A percentile compares a stretch with the other conserved stretches of the same genome.
phyloP scores from a whole-genome alignment of 306 rosid species.

The Betula pendula region DNA sequence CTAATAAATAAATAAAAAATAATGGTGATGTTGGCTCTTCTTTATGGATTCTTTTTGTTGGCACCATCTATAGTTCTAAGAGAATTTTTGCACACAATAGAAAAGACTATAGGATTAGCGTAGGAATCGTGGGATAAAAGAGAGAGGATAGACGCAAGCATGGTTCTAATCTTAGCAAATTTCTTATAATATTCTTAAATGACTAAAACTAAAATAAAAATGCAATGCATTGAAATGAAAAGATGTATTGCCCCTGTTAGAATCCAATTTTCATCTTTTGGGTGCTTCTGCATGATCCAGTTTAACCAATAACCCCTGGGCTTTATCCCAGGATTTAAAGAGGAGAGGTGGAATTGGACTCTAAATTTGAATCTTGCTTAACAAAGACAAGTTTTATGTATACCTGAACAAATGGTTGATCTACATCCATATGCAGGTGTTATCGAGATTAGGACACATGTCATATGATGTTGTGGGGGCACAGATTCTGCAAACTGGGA shows the following conservation, averaged over 20 bases:
- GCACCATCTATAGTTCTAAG: conserved; percentile 4
- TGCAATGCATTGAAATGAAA: not conserved
- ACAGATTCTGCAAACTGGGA: conserved; percentile 92
- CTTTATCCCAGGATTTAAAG: not conserved
- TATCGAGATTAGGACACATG: conserved; percentile 93
- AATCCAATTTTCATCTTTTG: not conserved
- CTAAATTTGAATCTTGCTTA: not conserved
- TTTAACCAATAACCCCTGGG: not conserved
- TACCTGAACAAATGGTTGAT: conserved; percentile 7
- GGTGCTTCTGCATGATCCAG: conserved; percentile 12
- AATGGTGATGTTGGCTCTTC: not conserved
- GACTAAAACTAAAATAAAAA: not conserved
- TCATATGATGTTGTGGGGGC: conserved; percentile 92
- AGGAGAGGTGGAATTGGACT: not conserved
- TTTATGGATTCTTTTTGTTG: conserved; percentile 1
- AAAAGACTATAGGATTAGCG: not conserved
- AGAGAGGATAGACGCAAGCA: not conserved
- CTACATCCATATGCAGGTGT: conserved; percentile 52
- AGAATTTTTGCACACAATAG: not conserved
- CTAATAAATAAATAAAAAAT: no score
- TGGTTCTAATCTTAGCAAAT: conserved; percentile 14
- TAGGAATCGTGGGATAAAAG: not conserved
- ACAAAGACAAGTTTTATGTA: not conserved
- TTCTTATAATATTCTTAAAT: not conserved
- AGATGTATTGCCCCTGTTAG: not conserved